These are phyloP conservation scores for Dictyostelium citrinum DNA, from an alignment of 78 protist species.

Conservation along the genomic window DNA sequence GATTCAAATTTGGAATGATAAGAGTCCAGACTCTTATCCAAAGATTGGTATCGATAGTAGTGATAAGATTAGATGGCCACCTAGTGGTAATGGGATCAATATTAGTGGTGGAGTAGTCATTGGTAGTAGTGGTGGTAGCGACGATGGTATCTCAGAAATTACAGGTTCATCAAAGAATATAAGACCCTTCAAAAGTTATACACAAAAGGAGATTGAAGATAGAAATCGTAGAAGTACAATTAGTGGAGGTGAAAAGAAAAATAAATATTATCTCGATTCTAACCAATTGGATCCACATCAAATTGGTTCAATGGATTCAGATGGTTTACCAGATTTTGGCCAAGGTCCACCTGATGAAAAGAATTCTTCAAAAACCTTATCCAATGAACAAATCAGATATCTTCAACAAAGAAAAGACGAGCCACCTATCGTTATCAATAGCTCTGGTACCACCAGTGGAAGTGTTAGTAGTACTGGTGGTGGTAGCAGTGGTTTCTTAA, in stretches of 20 bases:
- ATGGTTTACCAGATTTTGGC: background rate
- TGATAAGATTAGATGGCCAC: conserved; percentile 4
- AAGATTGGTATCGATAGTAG: background rate
- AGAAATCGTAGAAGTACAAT: conserved; percentile 29
- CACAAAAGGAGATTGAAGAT: conserved; percentile 18
- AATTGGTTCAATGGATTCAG: background rate
- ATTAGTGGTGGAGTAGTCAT: background rate
- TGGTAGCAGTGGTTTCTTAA: background rate
- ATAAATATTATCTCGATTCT: background rate
- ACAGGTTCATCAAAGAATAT: background rate
- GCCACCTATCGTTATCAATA: background rate
- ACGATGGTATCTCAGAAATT: background rate
- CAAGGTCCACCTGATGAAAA: background rate
- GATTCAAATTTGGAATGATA: conserved; percentile 32
- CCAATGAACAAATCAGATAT: background rate
- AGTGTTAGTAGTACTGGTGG: background rate
- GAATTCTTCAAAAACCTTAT: background rate
- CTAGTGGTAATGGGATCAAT: background rate
- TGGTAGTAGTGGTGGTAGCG: background rate
- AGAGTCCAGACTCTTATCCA: background rate
- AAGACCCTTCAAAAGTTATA: background rate
- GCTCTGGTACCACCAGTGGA: background rate
- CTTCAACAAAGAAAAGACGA: conserved; percentile 2
- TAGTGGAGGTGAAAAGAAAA: conserved; percentile 33
- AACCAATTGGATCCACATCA: background rate